Conservation (phyloP, 2,329 filamentous ascomycete genomes). For the Colletotrichum musae region DNA sequence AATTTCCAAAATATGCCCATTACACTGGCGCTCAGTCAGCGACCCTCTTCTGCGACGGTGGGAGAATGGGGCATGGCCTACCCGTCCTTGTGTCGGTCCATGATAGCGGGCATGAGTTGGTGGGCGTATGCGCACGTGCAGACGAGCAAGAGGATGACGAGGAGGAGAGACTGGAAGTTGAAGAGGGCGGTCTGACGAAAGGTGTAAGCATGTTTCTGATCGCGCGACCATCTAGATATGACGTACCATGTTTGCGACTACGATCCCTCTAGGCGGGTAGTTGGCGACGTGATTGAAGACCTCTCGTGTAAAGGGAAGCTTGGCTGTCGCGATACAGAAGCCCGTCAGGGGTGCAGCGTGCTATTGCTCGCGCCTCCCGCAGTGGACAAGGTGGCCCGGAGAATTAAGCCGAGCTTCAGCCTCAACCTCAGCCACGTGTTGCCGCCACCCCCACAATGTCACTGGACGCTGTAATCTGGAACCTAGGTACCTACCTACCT, state of each 20-base stretch:
- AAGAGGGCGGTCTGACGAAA: conserved; percentile 87
- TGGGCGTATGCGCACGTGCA: conserved; percentile 97
- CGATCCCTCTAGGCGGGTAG: conserved; percentile 25
- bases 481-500: no score
- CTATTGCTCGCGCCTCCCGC: conserved; percentile 22
- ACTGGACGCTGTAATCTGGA: no score
- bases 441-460: conserved; percentile 26
- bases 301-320: conserved; percentile 20
- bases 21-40: conserved; percentile 62
- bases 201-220: conserved; percentile 23
- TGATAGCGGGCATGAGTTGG: conserved; percentile 87
- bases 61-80: conserved; percentile 56
- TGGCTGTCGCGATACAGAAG: conserved; percentile 19
- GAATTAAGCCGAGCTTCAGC: conserved; percentile 17
- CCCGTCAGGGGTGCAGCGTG: conserved; percentile 14
- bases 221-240: not conserved
- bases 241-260: conserved; percentile 46
- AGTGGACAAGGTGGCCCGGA: conserved; percentile 41
- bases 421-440: conserved; percentile 14
- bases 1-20: conserved; percentile 97
- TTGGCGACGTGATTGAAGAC: conserved; percentile 23
- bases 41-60: not conserved
- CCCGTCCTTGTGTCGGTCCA: conserved; percentile 95
- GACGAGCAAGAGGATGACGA: conserved; percentile 94
- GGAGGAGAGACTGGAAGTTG: conserved; percentile 97